These are phyloP conservation scores for Tolypocladium paradoxum DNA, from an alignment of 2,329 filamentous ascomycete species.

Conservation along the genomic window DNA sequence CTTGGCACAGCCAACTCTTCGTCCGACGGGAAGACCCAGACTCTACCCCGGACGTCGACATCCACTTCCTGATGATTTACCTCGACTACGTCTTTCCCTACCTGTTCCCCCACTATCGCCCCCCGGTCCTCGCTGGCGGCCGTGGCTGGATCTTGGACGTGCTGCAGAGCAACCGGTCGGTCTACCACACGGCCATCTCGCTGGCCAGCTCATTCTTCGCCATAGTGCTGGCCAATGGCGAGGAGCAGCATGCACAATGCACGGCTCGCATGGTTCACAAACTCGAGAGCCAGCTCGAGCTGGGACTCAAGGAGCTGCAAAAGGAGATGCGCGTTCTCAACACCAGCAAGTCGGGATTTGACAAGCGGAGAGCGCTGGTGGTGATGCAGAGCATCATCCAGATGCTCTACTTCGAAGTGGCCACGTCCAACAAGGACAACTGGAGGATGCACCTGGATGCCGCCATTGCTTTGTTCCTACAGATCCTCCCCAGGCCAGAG, in stretches of 20 bases:
- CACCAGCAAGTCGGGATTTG: conserved; percentile 15
- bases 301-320: conserved; percentile 32
- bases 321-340: conserved; percentile 28
- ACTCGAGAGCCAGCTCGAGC: conserved; percentile 32
- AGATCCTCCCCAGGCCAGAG: conserved; percentile 27
- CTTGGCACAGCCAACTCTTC: conserved; percentile 21
- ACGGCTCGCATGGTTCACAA: conserved; percentile 24
- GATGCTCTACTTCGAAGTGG: conserved; percentile 41
- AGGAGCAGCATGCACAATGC: conserved; percentile 22
- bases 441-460: conserved; percentile 40
- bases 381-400: conserved; percentile 42
- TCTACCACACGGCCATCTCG: conserved; percentile 46
- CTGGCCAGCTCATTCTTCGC: conserved; percentile 48
- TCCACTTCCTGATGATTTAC: conserved; percentile 44
- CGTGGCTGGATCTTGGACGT: conserved; percentile 49
- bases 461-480: conserved; percentile 36
- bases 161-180: conserved; percentile 43
- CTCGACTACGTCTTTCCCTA: conserved; percentile 53
- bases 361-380: conserved; percentile 22
- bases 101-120: conserved; percentile 52
- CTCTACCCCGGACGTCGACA: conserved; percentile 15
- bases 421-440: conserved; percentile 32
- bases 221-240: conserved; percentile 26
- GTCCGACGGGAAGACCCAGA: conserved; percentile 10
- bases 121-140: conserved; percentile 43